Base-by-base conservation (phyloP, 2,329 filamentous ascomycete species). In the Fusarium haematococcum region DNA sequence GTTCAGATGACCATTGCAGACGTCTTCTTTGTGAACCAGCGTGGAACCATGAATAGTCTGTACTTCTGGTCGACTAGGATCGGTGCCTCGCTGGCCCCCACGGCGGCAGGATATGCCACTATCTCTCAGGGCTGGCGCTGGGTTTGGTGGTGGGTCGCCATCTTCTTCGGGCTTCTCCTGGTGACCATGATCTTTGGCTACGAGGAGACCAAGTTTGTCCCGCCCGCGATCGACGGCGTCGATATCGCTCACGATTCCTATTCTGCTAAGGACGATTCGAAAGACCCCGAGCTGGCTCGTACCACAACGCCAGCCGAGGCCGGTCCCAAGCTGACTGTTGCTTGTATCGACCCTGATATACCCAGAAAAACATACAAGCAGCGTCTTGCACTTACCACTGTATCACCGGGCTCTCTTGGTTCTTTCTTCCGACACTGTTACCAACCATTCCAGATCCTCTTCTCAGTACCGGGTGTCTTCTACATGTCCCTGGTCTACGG, bases 11-110 rank as follows among this genome's bases (percentile, higher is more conserved):
- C 83, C 0, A 77, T 81, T 32, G 75, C 79, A 2, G 81, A 83
- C 61, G 33, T 83, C 2, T 81, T 82, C 50, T 82, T 81, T 54
- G 70, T 81, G 1, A 77, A 82, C 57, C 78, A 81, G 33, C 69
- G 78, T 23, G 86, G 84, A 0, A 77, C 81, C 2, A 85, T 86
- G 83, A 90, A 89, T 27, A 56, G 65, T 18, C 6, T 70, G 2
- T 71, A 57, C 35, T 52, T 69, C 67, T 84, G 81, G 6, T 58
- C 73, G 16, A 76, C 76, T 6, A 78, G 78, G 37, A 69, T 73
- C 3, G 81, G 80, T 7, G 76, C 79, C 1, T 81, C 79, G 23
- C 74, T 83, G 7, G 75, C 72, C 1, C 79, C 80, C 3, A 69
- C 82, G 16, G 79, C 79, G 6, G 76, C 81, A 4, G 81, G 81